Base-by-base conservation (phyloP, 139 green algal species). In the Protoeuglena noctilucae region DNA sequence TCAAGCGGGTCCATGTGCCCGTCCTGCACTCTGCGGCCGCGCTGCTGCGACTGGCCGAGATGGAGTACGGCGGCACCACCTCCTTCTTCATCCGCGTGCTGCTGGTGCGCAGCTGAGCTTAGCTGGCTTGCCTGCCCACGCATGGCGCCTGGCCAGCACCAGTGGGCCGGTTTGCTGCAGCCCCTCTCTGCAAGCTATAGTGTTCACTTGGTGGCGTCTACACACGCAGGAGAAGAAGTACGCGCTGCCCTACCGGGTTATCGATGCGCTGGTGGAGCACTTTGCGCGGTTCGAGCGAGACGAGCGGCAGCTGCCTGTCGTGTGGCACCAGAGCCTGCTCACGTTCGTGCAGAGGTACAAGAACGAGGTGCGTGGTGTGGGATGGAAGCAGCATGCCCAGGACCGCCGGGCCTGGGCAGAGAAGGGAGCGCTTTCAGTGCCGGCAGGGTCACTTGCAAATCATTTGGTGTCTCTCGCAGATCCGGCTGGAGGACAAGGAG, bases 141-240 rank as follows among this genome's bases (percentile, higher is more conserved):
- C n/a, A n/a, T n/a, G n/a, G n/a, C n/a, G n/a, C n/a, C n/a, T n/a
- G n/a, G n/a, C n/a, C n/a, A n/a, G n/a, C n/a, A n/a, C n/a, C n/a
- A n/a, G n/a, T n/a, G n/a, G n/a, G n/a, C n/a, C n/a, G n/a, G n/a
- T n/a, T n/a, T n/a, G n/a, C n/a, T n/a, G n/a, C n/a, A n/a, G n/a
- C n/a, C n/a, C n/a, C n/a, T n/a, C n/a, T n/a, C n/a, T n/a, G n/a
- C n/a, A n/a, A n/a, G n/a, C n/a, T n/a, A n/a, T n/a, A n/a, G n/a
- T n/a, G n/a, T n/a, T n/a, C n/a, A n/a, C n/a, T n/a, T n/a, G n/a
- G n/a, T n/a, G n/a, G n/a, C n/a, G n/a, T n/a, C n/a, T n/a, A n/a
- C n/a, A n/a, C n/a, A n/a, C n/a, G n/a, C n/a, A n/a, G n/a, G 86
- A 99, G 71, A 99, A 99, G 76, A 94, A 94, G 71, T 99, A 99